Evolutionary conservation across 2,329 filamentous ascomycete genomes (phyloP).

Genomic region (Trichophyton equinum): DNA sequence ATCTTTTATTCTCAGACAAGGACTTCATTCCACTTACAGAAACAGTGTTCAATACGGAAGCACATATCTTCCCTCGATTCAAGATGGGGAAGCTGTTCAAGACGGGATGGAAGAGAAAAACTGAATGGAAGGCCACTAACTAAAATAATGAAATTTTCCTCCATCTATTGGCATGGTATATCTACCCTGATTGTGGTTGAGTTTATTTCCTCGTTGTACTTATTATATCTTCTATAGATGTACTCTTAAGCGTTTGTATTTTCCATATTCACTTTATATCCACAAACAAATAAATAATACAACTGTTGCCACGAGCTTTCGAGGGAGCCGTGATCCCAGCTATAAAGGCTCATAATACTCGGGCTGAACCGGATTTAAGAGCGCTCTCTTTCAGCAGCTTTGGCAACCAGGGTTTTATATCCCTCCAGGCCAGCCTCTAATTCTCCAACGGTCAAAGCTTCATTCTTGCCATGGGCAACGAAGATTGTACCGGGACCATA

Average conservation of each 20-base stretch:
- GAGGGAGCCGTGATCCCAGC: too few species aligned
- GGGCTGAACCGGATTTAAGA: not conserved
- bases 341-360: not conserved
- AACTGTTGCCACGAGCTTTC: not conserved
- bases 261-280: not conserved
- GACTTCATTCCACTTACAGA: slow-evolving; percentile 75
- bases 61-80: slow-evolving; percentile 79
- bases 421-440: slow-evolving; percentile 66
- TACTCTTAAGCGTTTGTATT: not conserved
- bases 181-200: not conserved
- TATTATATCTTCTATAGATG: not conserved
- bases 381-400: slow-evolving; percentile 16
- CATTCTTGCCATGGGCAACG: slow-evolving; percentile 75
- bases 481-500: slow-evolving; percentile 59
- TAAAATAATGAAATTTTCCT: too few species aligned
- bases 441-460: slow-evolving; percentile 62
- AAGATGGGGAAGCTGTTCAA: slow-evolving; percentile 47
- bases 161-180: not conserved
- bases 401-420: slow-evolving; percentile 56
- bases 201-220: not conserved
- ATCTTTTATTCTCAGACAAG: slow-evolving; percentile 76
- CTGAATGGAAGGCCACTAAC: slow-evolving; percentile 3
- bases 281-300: not conserved
- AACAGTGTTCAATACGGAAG: slow-evolving; percentile 91
- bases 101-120: slow-evolving; percentile 29